A percentile compares a stretch with the other conserved stretches of the same genome.
These are phyloP conservation scores for Phytopythium helicoides DNA, from an alignment of 352 stramenopile species.

Conservation along the genomic window DNA sequence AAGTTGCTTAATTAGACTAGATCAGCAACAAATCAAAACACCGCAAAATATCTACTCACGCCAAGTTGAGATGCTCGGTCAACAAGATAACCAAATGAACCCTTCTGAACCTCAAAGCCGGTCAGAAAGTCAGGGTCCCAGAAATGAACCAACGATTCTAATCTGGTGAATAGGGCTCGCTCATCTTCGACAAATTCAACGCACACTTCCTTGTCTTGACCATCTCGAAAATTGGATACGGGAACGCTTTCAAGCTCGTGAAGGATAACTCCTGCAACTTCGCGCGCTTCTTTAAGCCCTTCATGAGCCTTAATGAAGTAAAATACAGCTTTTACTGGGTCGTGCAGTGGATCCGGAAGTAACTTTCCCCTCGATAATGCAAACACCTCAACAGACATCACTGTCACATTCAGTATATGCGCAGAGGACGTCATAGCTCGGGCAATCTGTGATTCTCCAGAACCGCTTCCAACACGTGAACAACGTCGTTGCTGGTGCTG, in stretches of 20 bases:
- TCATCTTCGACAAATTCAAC: constrained; percentile 36
- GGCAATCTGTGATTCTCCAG: constrained; percentile 1
- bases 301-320: constrained; percentile 77
- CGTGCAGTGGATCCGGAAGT: constrained; percentile 65
- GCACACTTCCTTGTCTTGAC: neutral
- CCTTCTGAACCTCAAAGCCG: constrained; percentile 87
- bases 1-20: neutral
- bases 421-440: constrained; percentile 12
- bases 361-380: constrained; percentile 50
- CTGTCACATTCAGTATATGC: constrained; percentile 66
- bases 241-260: neutral
- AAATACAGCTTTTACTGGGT: constrained; percentile 61
- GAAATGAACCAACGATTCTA: constrained; percentile 53
- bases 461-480: neutral
- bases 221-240: constrained; percentile 1
- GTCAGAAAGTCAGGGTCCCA: constrained; percentile 90
- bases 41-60: constrained; percentile 32
- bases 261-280: constrained; percentile 7
- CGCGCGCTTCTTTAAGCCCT: constrained; percentile 52
- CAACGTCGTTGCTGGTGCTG: neutral
- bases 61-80: constrained; percentile 56
- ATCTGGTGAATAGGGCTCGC: constrained; percentile 43
- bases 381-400: constrained; percentile 79
- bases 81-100: constrained; percentile 77
- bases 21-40: constrained; percentile 7